Conservation (phyloP, 2,329 filamentous ascomycete genomes). For the Cladosporium velox region DNA sequence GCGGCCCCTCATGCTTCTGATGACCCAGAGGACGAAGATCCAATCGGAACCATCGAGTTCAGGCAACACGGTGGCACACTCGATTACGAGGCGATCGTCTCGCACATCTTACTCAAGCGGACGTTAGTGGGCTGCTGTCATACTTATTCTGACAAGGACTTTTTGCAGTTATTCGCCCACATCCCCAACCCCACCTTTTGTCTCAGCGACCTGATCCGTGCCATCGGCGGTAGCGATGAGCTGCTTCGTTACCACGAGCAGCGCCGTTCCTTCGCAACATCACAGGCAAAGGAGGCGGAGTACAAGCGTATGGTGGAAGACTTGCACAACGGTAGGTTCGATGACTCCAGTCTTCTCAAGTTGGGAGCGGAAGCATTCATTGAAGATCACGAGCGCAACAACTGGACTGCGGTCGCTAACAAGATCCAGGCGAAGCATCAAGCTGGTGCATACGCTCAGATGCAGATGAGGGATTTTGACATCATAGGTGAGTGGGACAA, state of each 20-base stretch:
- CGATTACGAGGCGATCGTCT: conserved; percentile 27
- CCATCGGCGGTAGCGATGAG: background rate
- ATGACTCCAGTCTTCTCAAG: background rate
- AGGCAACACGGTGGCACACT: conserved; percentile 35
- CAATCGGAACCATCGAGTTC: conserved; percentile 36
- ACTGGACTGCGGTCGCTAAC: background rate
- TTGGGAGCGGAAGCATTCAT: background rate
- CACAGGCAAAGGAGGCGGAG: background rate
- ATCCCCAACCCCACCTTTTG: background rate
- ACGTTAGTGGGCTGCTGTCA: conserved; percentile 22
- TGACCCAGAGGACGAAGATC: background rate
- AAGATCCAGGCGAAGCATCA: background rate
- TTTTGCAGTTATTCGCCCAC: conserved; percentile 10
- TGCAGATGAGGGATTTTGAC: background rate
- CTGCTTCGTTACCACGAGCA: background rate
- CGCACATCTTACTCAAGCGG: conserved; percentile 28
- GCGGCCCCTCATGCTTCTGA: background rate
- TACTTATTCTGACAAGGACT: background rate
- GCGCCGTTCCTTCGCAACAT: background rate
- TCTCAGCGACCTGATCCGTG: background rate
- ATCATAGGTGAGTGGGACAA: conserved; percentile 1
- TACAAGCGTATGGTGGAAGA: background rate
- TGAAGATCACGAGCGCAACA: background rate
- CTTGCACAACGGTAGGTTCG: background rate
- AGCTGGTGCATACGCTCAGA: background rate